Base-by-base conservation (phyloP, 345 rosid genomes). In the Laguncularia racemosa region DNA sequence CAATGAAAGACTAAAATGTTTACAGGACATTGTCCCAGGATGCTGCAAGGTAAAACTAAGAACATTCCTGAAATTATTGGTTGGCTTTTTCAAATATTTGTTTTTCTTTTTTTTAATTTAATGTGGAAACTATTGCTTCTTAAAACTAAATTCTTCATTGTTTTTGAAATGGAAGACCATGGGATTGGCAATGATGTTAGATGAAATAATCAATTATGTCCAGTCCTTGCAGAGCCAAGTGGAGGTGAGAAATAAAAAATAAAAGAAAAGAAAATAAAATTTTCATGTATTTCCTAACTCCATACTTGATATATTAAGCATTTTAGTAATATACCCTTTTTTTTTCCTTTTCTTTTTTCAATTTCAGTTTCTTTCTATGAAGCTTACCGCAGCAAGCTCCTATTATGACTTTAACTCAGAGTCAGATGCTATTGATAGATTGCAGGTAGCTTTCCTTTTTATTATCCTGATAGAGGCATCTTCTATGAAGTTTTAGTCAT, bases 361-460 rank as follows among this genome's bases (percentile, higher is more conserved):
- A 45, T 50, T 57, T 52, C 89, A 92, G 97, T 92, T 89, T 72
- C 79, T 92, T 17, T 92, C 97, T 0, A 83, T 89, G 97, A 86
- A 88, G 71, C 88, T 88, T 14, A 79, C 85, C 1, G 84, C 84
- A 62, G 96, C 96, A 60, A 85, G 93, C 76, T 68, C 78, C 28
- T 83, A 64, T 50, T 83, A 85, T 65, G 90, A 83, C 69, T 81
- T 85, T 73, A 88, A 80, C 56, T 73, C 88, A 38, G 92, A 83
- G 67, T 57, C 83, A 16, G 88, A 88, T 61, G 83, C 58, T 48
- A 55, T 84, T 8, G 96, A 84, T 57, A 68, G 66, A 75, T 58
- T 81, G 76, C 86, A 81, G 80, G 79, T 75, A 63, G 7, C 40
- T 1, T 33, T 4, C 1, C 7, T 9, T 33, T 5, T 6, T 33